Base-by-base conservation (phyloP, 495 filamentous ascomycete genomes). In the Aspergillus nidulans region DNA sequence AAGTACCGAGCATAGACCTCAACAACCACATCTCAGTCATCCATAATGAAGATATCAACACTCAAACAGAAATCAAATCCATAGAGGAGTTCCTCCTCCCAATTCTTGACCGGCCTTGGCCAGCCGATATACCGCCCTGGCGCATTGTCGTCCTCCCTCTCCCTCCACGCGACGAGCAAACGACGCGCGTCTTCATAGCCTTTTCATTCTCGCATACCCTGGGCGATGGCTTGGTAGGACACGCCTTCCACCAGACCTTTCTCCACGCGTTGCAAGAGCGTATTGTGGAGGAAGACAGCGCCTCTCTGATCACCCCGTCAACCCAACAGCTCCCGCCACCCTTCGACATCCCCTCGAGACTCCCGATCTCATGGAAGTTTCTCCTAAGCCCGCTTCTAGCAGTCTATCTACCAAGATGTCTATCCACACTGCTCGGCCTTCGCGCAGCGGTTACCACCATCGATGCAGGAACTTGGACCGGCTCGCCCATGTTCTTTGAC, bases 161-260 rank as follows among this genome's bases (percentile, higher is more conserved):
- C 6, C 21, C 38, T 12, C 44, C 55, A 13, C 21, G 26, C 4
- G 1, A 16, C 24, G 24, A 43, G 6, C 1, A 24, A 19, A 50
- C 39, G 23, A 57, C 16, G 13, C 61, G 63, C 28, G 63, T 58
- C 47, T 61, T 66, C 4, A 53, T 66, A 8, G 58, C 51, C 1
- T 63, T 66, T 52, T 26, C 63, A 1, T 63, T 66, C 44, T 66
- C 61, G 1, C 63, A 66, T 48, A 50, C 61, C 6, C 26, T 66
- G 2, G 63, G 63, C n/a, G 63, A 66, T 9, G 63, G 63, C 0
- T 57, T 63, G 47, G 51, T 63, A 12, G 63, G 61, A 45, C 30
- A 53, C 3, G 28, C 58, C 13, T 66, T 66, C 36, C 63, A 66
- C 47, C 58, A 44, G 4, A 61, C 58, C 0, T 66, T 66, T 12